Base-by-base conservation (phyloP, 345 rosid genomes). In the Eucalyptus tenuipes region DNA sequence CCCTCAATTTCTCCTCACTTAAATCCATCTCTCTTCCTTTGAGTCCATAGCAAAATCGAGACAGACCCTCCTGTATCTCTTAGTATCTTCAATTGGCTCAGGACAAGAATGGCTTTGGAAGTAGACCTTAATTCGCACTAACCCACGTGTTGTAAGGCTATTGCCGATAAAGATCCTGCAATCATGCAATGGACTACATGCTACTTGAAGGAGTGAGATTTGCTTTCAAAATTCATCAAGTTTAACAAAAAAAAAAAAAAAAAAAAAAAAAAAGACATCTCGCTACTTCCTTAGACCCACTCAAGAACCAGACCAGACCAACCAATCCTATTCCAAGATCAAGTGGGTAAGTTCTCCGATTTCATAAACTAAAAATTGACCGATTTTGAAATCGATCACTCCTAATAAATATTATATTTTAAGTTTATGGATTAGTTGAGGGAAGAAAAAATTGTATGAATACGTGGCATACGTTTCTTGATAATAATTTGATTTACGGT, bases 181-280 rank as follows among this genome's bases (percentile, higher is more conserved):
- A 95, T 81, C 95, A 96, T 68, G 91, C 96, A 52, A 89, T 95
- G 90, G 96, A 95, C 91, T 93, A 95, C 82, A 93, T 93, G 96
- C 92, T 95, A 20, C 98, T 96, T 57, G 96, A 95, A 87, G 97
- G 98, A 90, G 96, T 96, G 88, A 93, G 95, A 88, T 96, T 95
- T 93, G 95, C 97, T 82, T 94, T 95, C 92, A 94, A 94, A 92
- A 95, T 96, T 87, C 96, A 96, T 88, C 98, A 96, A 95, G 97
- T 95, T 75, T 25, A 90, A 31, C 57, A 52, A 53, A 53, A 4
- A 53, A 14, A 49, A 49, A 49, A 49, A 11, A 48, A 48, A 49
- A 18, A 53, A 0, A 53, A n/a, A n/a, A 53, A 1, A 20, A 20
- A 4, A 4, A 53, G 12, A 22, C 12, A 8, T 22, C 4, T 22